Base-by-base conservation (phyloP, 192 early-diverging fungal species). In the Coemansia aciculifera region DNA sequence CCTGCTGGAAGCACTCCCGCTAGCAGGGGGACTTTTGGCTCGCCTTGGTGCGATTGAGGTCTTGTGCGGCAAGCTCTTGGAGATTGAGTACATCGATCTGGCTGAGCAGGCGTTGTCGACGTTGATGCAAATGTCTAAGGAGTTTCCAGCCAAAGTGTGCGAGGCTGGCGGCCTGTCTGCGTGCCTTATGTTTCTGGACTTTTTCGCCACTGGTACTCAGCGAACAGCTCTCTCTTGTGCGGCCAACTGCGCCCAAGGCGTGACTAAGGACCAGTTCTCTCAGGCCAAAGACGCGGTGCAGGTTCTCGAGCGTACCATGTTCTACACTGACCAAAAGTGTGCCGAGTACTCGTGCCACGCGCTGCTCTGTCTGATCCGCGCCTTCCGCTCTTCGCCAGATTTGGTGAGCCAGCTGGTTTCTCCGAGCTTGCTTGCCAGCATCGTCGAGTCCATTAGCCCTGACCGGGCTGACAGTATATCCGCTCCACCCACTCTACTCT, bases 51-150 rank as follows among this genome's bases (percentile, higher is more conserved):
- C 87, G 10, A 83, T 95, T 0, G 70, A 85, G 19, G 89, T 89
- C 1, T 78, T 98, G 8, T 88, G 93, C 31, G 74, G 78, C 36
- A 95, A 94, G 71, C 77, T 98, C 29, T 79, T 86, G 62, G 90
- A 92, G 61, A 91, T 98, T 59, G 89, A 95, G 66, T 96, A 92
- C 62, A 96, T 97, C 59, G 96, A 98, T 64, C 83, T 98, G 44
- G 96, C 95, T 6, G 96, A 98, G 73, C 91, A 91, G 65, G 90
- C 93, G 0, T 77, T 97, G 60, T 77, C 81, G 24, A 86, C 88
- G 13, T 77, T 96, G n/a, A 88, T 90, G 51, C 92, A 90, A 63
- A 85, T 95, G 17, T 89, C 89, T 1, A 37, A 19, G 34, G 66
- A 67, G 39, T 72, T 64, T 61, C 64, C 69, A 4, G 71, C 63